Percentiles rank a stretch among this genome's conserved stretches.
phyloP scores from a whole-genome alignment of 208 protist species.

The Vickermania ingenoplastis region DNA sequence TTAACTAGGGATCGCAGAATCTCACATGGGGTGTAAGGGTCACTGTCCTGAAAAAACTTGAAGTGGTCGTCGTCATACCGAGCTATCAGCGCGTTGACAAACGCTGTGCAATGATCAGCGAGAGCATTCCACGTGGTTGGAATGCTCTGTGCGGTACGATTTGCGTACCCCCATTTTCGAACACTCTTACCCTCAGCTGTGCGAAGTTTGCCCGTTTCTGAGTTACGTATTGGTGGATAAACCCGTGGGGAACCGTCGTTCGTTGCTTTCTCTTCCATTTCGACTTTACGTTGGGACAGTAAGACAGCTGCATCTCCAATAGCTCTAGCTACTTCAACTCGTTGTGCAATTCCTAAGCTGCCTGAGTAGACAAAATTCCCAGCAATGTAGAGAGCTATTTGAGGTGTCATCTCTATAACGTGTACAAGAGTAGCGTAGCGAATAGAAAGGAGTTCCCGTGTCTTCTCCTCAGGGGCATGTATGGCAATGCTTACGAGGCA shows the following conservation, averaged over 20 bases:
- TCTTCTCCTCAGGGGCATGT: conserved; percentile 44
- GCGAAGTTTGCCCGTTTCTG: conserved; percentile 37
- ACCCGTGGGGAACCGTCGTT: no score
- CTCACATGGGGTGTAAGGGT: conserved; percentile 55
- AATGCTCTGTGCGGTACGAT: conserved; percentile 3
- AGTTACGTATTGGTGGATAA: conserved; percentile 56
- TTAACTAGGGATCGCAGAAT: conserved; percentile 22
- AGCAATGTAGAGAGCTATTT: conserved; percentile 29
- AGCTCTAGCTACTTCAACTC: conserved; percentile 42
- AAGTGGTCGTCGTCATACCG: conserved; percentile 44
- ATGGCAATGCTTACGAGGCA: conserved; percentile 41
- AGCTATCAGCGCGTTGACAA: conserved; percentile 39
- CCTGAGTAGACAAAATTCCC: conserved; percentile 45
- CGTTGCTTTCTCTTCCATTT: no score
- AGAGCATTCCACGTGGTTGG: conserved; percentile 23
- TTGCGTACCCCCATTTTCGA: conserved; percentile 13
- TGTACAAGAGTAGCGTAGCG: conserved; percentile 34
- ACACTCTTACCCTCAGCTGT: conserved; percentile 48
- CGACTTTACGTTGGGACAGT: conserved; percentile 29
- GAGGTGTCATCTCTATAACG: conserved; percentile 40
- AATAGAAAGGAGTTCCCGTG: conserved; percentile 23
- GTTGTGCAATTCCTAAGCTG: conserved; percentile 57
- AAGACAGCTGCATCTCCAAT: conserved; percentile 54
- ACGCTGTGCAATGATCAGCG: conserved; percentile 26
- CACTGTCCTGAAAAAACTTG: conserved; percentile 50